A percentile compares a stretch with the other conserved stretches of the same genome.
Conservation (phyloP, 768 basidiomycete genomes). For the Rhodotorula taiwanensis region DNA sequence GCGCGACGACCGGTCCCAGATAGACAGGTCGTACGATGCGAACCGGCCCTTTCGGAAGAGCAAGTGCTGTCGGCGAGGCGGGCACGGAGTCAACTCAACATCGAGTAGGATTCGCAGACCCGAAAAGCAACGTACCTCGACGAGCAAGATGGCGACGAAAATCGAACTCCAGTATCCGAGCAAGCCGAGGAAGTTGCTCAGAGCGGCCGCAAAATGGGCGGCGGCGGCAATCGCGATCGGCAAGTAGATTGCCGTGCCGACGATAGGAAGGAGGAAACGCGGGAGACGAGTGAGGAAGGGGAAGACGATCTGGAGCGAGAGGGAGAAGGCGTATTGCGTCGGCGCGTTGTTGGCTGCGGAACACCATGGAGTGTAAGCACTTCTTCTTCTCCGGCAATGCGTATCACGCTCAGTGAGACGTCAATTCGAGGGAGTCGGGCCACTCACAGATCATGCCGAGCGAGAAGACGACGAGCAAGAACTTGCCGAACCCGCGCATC, state of each 20-base stretch:
- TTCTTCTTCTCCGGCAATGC: too few species aligned
- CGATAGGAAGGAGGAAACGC: slow-evolving; percentile 61
- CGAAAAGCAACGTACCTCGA: slow-evolving; percentile 39
- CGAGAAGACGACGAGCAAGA: slow-evolving; percentile 62
- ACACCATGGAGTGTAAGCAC: neutral
- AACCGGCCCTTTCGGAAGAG: slow-evolving; percentile 56
- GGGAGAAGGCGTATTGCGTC: slow-evolving; percentile 71
- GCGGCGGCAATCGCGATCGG: slow-evolving; percentile 52
- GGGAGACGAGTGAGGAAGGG: slow-evolving; percentile 58
- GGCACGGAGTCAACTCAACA: neutral
- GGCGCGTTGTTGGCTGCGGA: slow-evolving; percentile 67
- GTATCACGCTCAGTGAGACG: too few species aligned
- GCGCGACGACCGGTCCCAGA: slow-evolving; percentile 54
- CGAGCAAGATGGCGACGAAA: slow-evolving; percentile 49
- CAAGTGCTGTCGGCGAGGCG: slow-evolving; percentile 55
- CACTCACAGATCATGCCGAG: slow-evolving; percentile 57
- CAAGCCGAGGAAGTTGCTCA: slow-evolving; percentile 63
- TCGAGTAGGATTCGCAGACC: too few species aligned
- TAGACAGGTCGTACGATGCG: slow-evolving; percentile 50
- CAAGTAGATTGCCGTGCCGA: slow-evolving; percentile 61
- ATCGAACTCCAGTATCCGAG: slow-evolving; percentile 56
- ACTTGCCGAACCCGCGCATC: slow-evolving; percentile 48
- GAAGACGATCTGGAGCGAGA: slow-evolving; percentile 64
- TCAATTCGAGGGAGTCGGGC: too few species aligned
- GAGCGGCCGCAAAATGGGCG: slow-evolving; percentile 55